Evolutionary conservation across 129 eudicot species (phyloP), one percentile per base, ranked within the genome.

Genomic region (Silybum marianum): DNA sequence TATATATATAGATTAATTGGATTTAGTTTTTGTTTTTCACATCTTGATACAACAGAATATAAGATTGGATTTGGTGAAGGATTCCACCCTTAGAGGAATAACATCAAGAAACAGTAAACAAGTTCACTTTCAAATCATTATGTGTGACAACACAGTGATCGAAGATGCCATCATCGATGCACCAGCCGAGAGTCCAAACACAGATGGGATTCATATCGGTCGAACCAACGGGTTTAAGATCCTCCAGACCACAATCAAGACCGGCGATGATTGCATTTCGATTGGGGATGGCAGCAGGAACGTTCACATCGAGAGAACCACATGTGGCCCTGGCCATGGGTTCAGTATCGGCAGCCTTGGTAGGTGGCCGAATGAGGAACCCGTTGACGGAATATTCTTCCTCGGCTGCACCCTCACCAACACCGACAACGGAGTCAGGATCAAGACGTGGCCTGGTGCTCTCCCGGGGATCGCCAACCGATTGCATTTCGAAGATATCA

Each of bases 281-380:
- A 66, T 91, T 0, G 93, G 91, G 6, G 92, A 82, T 32, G 96
- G 96, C 11, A 67, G 89, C 4, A 85, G 54, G 54, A 86, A 84
- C 44, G 38, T 91, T 22, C 84, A 87, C 28, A 13, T 91, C 72
- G 87, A 78, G 62, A 42, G 48, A 74, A 48, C 88, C 23, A 73
- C 79, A 6, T 90, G 95, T 24, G 95, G 95, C 72, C 95, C 95
- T 1, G 95, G 95, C 73, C 95, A 88, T 54, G 95, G 95, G 38
- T 77, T 90, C 74, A 91, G 96, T 58, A 75, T 91, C 6, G 96
- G 96, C 28, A 91, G 92, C 76, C 89, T 91, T 3, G 96, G 96
- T 4, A 87, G 87, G 87, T 22, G 44, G 13, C 86, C 83, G 0
- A 58, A 81, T 0, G 96, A 91, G 69, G 32, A 9, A 73, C 92